Percentiles rank a stretch among this genome's conserved stretches.
These are phyloP conservation scores for Tolypocladium ovalisporum DNA, from an alignment of 2,329 filamentous ascomycete genomes.

Conservation along the genomic window DNA sequence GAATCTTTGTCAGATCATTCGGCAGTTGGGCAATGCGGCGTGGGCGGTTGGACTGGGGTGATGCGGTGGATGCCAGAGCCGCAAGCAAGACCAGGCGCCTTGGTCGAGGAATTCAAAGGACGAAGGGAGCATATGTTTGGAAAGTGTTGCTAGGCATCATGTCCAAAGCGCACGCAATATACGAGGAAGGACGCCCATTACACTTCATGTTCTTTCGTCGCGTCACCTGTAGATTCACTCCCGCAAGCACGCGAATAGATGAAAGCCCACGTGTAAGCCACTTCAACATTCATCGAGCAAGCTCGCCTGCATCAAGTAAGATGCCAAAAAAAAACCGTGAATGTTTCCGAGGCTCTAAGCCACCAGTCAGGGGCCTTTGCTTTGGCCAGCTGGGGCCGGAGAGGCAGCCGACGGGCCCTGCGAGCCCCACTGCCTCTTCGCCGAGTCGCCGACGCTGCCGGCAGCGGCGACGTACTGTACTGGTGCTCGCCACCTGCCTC, in stretches of 20 bases:
- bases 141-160: not conserved
- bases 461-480: not conserved
- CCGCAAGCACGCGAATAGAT: not conserved
- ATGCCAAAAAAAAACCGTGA: not conserved
- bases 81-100: not conserved
- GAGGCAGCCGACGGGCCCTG: not conserved
- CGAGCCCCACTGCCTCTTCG: not conserved
- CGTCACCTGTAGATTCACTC: not conserved
- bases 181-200: not conserved
- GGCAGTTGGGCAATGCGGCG: slow-evolving; percentile 44
- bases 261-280: not conserved
- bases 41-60: slow-evolving; percentile 23
- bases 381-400: not conserved
- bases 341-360: not conserved
- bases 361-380: not conserved
- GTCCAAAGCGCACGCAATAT: not conserved
- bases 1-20: slow-evolving; percentile 54
- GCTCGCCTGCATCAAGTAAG: not conserved
- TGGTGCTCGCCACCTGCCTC: not conserved
- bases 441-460: not conserved
- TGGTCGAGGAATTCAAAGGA: not conserved
- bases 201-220: no score
- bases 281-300: not conserved
- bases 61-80: not conserved
- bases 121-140: not conserved